Percentiles rank a stretch among this genome's conserved stretches.
These are phyloP conservation scores for Paraglomus brasilianum DNA, from an alignment of 192 early-diverging fungal genomes.

Conservation along the genomic window DNA sequence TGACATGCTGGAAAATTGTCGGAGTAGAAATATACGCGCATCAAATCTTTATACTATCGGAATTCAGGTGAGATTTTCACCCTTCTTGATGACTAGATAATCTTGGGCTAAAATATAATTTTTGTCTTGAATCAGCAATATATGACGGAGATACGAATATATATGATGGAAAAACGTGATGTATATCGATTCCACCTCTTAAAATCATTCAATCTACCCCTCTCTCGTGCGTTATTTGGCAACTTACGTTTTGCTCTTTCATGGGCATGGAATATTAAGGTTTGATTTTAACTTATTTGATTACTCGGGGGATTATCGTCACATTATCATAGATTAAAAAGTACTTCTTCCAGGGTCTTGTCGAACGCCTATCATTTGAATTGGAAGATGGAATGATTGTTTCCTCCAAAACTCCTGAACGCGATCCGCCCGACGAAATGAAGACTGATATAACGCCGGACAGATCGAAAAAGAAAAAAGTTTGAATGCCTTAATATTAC, in stretches of 20 bases:
- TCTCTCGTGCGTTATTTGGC: slow-evolving; percentile 23
- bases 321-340: neutral
- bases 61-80: slow-evolving; percentile 22
- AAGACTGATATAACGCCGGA: slow-evolving; percentile 1
- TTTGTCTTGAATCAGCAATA: slow-evolving; percentile 31
- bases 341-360: slow-evolving; percentile 11
- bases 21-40: slow-evolving; percentile 7
- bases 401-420: neutral
- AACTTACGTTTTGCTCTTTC: slow-evolving; percentile 25
- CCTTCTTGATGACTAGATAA: slow-evolving; percentile 4
- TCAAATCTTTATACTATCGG: slow-evolving; percentile 29
- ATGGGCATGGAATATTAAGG: slow-evolving; percentile 30
- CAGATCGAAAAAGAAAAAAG: slow-evolving; percentile 4
- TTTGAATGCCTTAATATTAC: no score
- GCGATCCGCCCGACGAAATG: slow-evolving; percentile 18
- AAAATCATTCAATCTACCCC: slow-evolving; percentile 26
- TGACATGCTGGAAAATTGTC: slow-evolving; percentile 23
- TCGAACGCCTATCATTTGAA: neutral
- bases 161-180: slow-evolving; percentile 32
- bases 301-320: neutral
- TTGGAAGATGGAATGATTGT: neutral
- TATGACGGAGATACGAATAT: slow-evolving; percentile 30
- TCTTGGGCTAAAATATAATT: slow-evolving; percentile 2
- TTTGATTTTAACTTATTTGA: slow-evolving; percentile 4
- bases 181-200: slow-evolving; percentile 30